Evolutionary conservation across 2,329 filamentous ascomycete genomes (phyloP).

Genomic region (Aspergillus felis): DNA sequence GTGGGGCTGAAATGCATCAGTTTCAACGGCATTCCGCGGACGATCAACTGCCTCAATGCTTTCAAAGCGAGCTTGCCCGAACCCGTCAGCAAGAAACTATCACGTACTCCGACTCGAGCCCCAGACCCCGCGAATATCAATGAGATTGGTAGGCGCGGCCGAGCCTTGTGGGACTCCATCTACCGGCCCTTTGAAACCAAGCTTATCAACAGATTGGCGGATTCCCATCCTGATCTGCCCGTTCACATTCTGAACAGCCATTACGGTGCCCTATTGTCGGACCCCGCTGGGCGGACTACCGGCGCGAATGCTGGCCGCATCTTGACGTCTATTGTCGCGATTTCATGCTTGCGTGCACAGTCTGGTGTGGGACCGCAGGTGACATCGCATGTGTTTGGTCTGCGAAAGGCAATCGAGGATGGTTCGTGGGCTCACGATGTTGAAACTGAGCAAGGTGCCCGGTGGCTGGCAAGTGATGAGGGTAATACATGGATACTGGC

Average conservation of each 20-base stretch:
- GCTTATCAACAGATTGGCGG: constrained; percentile 65
- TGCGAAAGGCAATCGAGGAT: constrained; percentile 71
- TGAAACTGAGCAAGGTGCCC: constrained; percentile 50
- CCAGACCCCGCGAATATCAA: constrained; percentile 53
- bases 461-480: constrained; percentile 63
- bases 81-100: constrained; percentile 52
- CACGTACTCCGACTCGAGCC: constrained; percentile 54
- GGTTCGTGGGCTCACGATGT: constrained; percentile 52
- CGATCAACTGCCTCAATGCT: constrained; percentile 75
- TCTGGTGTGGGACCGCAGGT: constrained; percentile 81
- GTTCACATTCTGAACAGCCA: constrained; percentile 73
- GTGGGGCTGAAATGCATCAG: constrained; percentile 47
- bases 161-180: constrained; percentile 68
- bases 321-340: constrained; percentile 68
- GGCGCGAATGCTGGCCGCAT: constrained; percentile 61
- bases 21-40: constrained; percentile 65
- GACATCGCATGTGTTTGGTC: constrained; percentile 72
- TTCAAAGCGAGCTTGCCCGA: constrained; percentile 62
- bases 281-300: constrained; percentile 52
- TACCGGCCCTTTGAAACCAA: constrained; percentile 72
- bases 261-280: constrained; percentile 69
- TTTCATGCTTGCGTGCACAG: constrained; percentile 72
- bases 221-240: constrained; percentile 76
- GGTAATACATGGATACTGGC: constrained; percentile 62
- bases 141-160: constrained; percentile 55